phyloP scores from a whole-genome alignment of 805 yeast species.

The Pichia sporocuriosa region DNA sequence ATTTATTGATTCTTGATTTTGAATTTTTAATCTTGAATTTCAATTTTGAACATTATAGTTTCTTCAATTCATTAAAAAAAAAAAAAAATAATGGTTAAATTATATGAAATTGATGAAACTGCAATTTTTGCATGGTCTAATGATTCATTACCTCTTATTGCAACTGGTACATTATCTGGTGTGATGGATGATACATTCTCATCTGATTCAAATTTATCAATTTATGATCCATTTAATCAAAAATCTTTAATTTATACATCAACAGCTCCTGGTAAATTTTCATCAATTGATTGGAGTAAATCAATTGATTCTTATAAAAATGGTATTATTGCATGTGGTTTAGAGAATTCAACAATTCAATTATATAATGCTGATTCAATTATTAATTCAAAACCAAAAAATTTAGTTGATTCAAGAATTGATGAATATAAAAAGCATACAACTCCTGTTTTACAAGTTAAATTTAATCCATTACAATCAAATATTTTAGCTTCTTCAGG shows the following conservation, averaged over 20 bases:
- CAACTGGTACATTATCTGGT: conserved; percentile 93
- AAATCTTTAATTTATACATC: conserved; percentile 36
- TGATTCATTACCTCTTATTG: conserved; percentile 65
- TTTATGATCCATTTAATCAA: conserved; percentile 59
- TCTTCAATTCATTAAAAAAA: too few relatives aligned
- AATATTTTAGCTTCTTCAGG: conserved; percentile 83
- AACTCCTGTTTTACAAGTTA: conserved; percentile 64
- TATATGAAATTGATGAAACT: conserved; percentile 75
- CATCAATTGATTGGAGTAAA: conserved; percentile 79
- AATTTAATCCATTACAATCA: conserved; percentile 67
- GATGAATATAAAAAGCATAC: conserved; percentile 54
- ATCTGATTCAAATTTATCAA: conserved; percentile 66
- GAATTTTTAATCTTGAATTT: too few relatives aligned
- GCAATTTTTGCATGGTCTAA: conserved; percentile 97
- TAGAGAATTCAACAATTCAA: conserved; percentile 74
- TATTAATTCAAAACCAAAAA: conserved; percentile 30
- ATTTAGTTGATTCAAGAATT: conserved; percentile 39
- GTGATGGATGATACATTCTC: conserved; percentile 87
- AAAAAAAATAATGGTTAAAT: conserved; percentile 54
- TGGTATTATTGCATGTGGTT: conserved; percentile 76
- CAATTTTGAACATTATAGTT: too few relatives aligned
- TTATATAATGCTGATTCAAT: conserved; percentile 62
- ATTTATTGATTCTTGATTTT: too few relatives aligned
- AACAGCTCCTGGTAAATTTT: conserved; percentile 55
- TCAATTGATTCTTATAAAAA: conserved; percentile 41